These are phyloP conservation scores for Sarocladiaceae sp. DNA, from an alignment of 2,329 filamentous ascomycete species.

Conservation along the genomic window DNA sequence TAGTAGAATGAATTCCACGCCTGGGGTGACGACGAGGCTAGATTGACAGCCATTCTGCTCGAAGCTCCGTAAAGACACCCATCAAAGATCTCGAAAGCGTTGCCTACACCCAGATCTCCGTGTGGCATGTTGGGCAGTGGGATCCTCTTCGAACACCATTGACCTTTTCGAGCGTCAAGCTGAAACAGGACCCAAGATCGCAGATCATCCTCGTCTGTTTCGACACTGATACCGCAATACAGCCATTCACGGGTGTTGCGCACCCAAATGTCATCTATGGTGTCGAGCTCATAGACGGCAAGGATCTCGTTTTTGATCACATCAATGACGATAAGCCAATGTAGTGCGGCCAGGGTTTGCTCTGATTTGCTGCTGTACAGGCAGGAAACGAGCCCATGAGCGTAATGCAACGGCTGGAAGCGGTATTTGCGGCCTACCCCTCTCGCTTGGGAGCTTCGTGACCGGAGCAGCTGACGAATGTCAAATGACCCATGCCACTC, in stretches of 20 bases:
- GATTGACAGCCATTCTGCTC: not conserved
- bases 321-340: slow-evolving; percentile 1
- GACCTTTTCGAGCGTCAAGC: not conserved
- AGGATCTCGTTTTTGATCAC: not conserved
- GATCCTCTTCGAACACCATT: not conserved
- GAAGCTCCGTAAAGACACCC: slow-evolving; percentile 10
- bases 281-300: slow-evolving; percentile 7
- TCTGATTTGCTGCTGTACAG: not conserved
- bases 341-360: not conserved
- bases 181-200: slow-evolving; percentile 6
- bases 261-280: slow-evolving; percentile 8
- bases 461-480: not conserved
- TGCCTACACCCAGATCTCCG: not conserved
- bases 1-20: slow-evolving; percentile 5
- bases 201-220: not conserved
- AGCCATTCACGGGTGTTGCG: slow-evolving; percentile 8
- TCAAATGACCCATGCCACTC: not conserved
- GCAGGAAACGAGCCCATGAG: slow-evolving; percentile 7
- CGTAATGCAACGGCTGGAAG: slow-evolving; percentile 8
- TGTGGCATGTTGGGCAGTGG: not conserved
- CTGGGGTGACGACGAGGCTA: not conserved
- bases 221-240: slow-evolving; percentile 8
- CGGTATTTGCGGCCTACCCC: not conserved
- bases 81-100: slow-evolving; percentile 11
- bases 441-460: not conserved